Evolutionary conservation across 2,329 filamentous ascomycete genomes (phyloP).

Genomic region (Colletotrichum falcatum): DNA sequence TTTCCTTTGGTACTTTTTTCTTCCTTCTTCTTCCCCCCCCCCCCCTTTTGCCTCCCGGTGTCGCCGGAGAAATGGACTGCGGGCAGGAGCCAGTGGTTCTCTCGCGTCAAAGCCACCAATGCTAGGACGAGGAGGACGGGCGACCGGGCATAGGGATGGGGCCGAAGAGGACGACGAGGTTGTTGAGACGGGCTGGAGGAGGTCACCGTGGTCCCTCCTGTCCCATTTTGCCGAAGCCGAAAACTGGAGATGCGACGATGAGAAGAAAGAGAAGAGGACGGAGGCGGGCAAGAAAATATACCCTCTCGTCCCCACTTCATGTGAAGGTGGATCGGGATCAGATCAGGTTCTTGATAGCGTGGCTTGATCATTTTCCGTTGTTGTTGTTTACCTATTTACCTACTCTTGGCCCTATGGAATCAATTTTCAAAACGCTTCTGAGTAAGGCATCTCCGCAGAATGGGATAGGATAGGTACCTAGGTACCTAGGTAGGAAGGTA

Average conservation of each 20-base stretch:
- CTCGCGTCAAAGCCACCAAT: conserved; percentile 33
- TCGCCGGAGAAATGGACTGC: conserved; percentile 13
- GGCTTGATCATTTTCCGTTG: not conserved
- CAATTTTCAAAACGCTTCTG: not conserved
- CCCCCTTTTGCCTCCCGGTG: conserved; percentile 30
- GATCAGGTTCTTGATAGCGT: conserved; percentile 16
- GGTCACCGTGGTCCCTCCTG: conserved; percentile 9
- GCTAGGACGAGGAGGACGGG: conserved; percentile 22
- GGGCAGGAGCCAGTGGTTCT: conserved; percentile 8
- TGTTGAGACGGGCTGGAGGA: conserved; percentile 36
- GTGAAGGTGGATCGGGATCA: conserved; percentile 30
- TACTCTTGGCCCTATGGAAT: not conserved
- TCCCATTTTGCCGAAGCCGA: conserved; percentile 23
- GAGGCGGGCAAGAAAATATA: not conserved
- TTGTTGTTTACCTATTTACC: not conserved
- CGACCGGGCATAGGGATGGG: too few relatives aligned
- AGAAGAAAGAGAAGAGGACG: not conserved
- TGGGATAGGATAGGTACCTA: too few relatives aligned
- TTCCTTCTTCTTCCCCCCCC: too few relatives aligned
- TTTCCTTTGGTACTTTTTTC: not conserved
- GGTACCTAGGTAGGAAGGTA: not conserved
- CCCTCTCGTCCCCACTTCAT: conserved; percentile 33
- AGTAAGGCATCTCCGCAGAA: not conserved
- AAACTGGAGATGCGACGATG: conserved; percentile 31
- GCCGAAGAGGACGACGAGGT: conserved; percentile 11